A percentile compares a stretch with the other conserved stretches of the same genome.
phyloP scores from a whole-genome alignment of 495 filamentous ascomycete species.

The Neurospora sp. region DNA sequence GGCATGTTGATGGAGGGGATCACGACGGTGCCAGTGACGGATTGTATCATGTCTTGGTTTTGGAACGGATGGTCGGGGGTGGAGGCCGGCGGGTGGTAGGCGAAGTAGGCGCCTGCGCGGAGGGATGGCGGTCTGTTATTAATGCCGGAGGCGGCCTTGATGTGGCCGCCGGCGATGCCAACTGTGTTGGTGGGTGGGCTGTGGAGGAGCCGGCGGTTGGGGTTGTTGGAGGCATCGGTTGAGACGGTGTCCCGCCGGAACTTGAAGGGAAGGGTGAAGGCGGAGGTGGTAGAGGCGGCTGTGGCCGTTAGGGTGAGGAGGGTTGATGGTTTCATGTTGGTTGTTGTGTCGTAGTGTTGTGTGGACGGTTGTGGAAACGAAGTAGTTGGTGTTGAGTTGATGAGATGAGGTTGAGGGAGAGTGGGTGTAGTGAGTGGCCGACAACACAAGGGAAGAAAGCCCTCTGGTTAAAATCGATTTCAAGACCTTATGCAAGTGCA shows the following conservation, averaged over 20 bases:
- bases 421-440: neutral
- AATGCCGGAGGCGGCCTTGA: neutral
- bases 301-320: slow-evolving; percentile 3
- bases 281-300: neutral
- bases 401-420: neutral
- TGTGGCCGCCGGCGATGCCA: too few relatives aligned
- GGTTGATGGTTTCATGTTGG: slow-evolving; percentile 6
- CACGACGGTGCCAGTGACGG: slow-evolving; percentile 6
- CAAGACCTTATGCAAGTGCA: neutral
- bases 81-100: neutral
- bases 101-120: slow-evolving; percentile 10
- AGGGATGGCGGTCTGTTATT: slow-evolving; percentile 1
- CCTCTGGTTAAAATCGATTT: neutral
- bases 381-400: neutral
- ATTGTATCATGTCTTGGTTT: slow-evolving; percentile 1
- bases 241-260: neutral
- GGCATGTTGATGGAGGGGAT: slow-evolving; percentile 12
- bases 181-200: neutral
- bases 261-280: neutral
- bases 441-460: neutral
- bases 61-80: neutral
- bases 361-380: neutral
- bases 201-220: slow-evolving; percentile 3
- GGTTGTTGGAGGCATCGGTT: neutral
- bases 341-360: neutral